Evolutionary conservation across 345 rosid genomes (phyloP).

Genomic region (Rubroshorea leprosula): DNA sequence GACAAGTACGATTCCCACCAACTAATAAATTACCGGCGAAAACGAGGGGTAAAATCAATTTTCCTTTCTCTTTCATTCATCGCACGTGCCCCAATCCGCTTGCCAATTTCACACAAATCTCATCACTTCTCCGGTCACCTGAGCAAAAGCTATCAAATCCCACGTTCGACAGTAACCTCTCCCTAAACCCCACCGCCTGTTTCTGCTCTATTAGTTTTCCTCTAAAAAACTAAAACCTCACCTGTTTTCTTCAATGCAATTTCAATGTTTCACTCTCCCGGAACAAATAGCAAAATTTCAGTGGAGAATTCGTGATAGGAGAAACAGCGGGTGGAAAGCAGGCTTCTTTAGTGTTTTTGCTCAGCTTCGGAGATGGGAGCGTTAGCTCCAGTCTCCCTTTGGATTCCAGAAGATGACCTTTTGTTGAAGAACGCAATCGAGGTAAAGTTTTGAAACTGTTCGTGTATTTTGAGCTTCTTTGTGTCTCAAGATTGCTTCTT

Average conservation of each 20-base stretch:
- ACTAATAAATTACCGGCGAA: background rate
- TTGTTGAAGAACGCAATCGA: conserved; percentile 63
- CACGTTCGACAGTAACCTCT: conserved; percentile 5
- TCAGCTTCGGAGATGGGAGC: conserved; percentile 52
- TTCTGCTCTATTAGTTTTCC: background rate
- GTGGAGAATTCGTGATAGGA: background rate
- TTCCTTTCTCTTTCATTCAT: background rate
- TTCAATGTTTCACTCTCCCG: background rate
- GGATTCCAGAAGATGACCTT: conserved; percentile 66
- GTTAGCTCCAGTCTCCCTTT: conserved; percentile 50
- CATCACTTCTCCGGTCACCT: conserved; percentile 4
- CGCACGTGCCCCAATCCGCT: conserved; percentile 10
- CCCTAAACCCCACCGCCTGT: background rate
- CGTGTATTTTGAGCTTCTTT: background rate
- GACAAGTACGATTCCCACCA: too few species aligned
- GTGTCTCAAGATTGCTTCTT: background rate
- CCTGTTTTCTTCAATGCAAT: background rate
- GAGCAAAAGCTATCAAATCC: background rate
- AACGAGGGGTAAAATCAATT: too few species aligned
- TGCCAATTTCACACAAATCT: conserved; percentile 6
- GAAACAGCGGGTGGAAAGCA: background rate
- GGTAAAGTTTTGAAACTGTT: conserved; percentile 30
- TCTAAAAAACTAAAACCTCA: conserved; percentile 9
- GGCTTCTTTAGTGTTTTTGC: background rate
- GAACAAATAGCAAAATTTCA: background rate